These are phyloP conservation scores for Cryptococcus sp. DNA, from an alignment of 1,284 basidiomycete genomes.

Conservation along the genomic window DNA sequence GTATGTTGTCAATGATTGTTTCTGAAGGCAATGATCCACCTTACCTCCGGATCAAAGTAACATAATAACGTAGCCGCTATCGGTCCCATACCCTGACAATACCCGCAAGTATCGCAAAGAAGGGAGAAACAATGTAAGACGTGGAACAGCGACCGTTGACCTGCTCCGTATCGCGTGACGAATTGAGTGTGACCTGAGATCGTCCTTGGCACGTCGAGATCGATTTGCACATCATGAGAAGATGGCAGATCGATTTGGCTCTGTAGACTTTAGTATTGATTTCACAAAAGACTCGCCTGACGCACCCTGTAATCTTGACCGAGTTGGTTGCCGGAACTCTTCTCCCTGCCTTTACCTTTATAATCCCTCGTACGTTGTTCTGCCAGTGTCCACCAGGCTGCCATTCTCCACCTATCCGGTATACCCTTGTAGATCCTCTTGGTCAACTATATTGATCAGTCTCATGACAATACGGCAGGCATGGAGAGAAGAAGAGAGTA, in stretches of 20 bases:
- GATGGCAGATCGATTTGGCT: conserved; percentile 71
- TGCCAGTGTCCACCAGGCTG: conserved; percentile 78
- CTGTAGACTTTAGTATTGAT: conserved; percentile 15
- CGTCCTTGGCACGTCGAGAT: conserved; percentile 94
- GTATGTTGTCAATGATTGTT: conserved; percentile 1
- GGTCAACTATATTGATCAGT: conserved; percentile 44
- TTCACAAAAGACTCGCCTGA: background rate
- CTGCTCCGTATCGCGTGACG: conserved; percentile 89
- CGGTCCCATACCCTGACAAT: conserved; percentile 99
- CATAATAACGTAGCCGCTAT: conserved; percentile 91
- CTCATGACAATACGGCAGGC: conserved; percentile 1
- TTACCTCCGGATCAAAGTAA: conserved; percentile 78
- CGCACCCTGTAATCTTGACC: conserved; percentile 54
- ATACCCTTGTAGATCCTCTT: conserved; percentile 88
- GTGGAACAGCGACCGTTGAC: conserved; percentile 89
- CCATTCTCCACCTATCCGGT: conserved; percentile 90
- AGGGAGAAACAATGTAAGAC: conserved; percentile 90
- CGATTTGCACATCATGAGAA: conserved; percentile 92
- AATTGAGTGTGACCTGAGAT: conserved; percentile 94
- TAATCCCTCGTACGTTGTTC: conserved; percentile 42
- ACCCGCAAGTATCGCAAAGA: conserved; percentile 80
- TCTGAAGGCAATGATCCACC: conserved; percentile 8
- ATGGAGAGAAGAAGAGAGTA: background rate
- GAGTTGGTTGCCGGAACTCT: conserved; percentile 24
- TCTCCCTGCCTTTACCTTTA: conserved; percentile 24